These are phyloP conservation scores for Penicillium sp. DNA, from an alignment of 2,329 filamentous ascomycete species.

Conservation along the genomic window DNA sequence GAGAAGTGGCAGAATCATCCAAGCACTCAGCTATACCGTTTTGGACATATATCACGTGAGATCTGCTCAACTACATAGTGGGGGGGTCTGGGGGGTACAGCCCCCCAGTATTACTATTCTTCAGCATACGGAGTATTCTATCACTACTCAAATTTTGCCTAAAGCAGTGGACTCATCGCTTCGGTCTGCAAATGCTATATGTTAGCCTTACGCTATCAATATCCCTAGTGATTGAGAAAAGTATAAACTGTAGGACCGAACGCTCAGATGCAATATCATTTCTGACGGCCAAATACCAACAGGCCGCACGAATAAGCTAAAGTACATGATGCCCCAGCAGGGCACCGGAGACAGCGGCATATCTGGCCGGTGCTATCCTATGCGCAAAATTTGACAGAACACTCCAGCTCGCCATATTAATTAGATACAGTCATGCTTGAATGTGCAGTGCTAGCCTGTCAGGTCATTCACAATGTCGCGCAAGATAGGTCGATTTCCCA, in stretches of 20 bases:
- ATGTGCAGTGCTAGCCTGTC: constrained; percentile 26
- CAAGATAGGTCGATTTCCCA: constrained; percentile 69
- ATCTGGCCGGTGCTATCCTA: neutral
- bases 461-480: constrained; percentile 76
- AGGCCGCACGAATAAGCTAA: neutral
- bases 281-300: neutral
- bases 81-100: too few relatives aligned
- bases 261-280: neutral
- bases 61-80: too few relatives aligned
- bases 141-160: too few relatives aligned
- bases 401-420: neutral
- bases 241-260: neutral
- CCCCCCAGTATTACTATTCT: too few relatives aligned
- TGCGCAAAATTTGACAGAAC: neutral
- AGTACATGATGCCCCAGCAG: neutral
- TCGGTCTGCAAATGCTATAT: too few relatives aligned
- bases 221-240: neutral
- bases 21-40: too few relatives aligned
- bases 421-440: neutral
- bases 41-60: too few relatives aligned
- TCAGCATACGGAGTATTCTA: too few relatives aligned
- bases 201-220: too few relatives aligned
- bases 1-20: too few relatives aligned
- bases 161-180: too few relatives aligned
- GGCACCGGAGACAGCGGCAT: neutral